Evolutionary conservation across 2,329 filamentous ascomycete species (phyloP).

Genomic region (Pseudocercospora cruenta): DNA sequence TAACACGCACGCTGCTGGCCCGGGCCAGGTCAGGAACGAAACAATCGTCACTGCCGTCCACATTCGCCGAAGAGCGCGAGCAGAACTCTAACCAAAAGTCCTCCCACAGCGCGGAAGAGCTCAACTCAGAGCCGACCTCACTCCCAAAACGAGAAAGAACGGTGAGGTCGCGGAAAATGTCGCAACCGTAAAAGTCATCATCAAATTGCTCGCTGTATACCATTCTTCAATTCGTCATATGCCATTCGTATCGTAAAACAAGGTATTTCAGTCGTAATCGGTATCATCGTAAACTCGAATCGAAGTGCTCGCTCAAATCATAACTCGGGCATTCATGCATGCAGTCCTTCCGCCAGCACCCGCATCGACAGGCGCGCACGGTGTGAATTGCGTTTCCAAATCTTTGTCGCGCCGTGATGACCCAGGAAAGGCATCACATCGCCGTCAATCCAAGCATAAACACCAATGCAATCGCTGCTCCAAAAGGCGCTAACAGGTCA

Average conservation of each 20-base stretch:
- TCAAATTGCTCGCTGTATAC: neutral
- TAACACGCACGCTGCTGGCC: too few species aligned
- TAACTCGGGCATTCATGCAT: neutral
- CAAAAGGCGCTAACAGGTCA: neutral
- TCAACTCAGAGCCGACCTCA: neutral
- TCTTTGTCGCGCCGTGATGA: neutral
- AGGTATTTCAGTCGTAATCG: neutral
- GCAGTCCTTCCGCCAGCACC: neutral
- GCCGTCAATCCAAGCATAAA: neutral
- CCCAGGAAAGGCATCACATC: neutral
- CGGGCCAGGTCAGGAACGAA: too few species aligned
- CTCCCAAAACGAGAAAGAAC: neutral
- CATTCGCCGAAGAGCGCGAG: too few species aligned
- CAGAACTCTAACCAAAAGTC: too few species aligned
- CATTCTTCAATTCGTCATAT: neutral
- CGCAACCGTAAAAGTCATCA: neutral
- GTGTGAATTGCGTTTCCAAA: neutral
- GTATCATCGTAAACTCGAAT: neutral
- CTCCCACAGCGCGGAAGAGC: too few species aligned
- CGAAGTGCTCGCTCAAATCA: neutral
- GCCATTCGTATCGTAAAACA: neutral
- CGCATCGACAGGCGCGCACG: neutral
- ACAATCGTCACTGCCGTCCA: too few species aligned
- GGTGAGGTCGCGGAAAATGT: neutral
- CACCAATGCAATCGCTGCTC: neutral